Percentiles rank a stretch among this genome's conserved stretches.
These are phyloP conservation scores for Nymphaea thermarum DNA, from an alignment of 164 flowering plant species.

Conservation along the genomic window DNA sequence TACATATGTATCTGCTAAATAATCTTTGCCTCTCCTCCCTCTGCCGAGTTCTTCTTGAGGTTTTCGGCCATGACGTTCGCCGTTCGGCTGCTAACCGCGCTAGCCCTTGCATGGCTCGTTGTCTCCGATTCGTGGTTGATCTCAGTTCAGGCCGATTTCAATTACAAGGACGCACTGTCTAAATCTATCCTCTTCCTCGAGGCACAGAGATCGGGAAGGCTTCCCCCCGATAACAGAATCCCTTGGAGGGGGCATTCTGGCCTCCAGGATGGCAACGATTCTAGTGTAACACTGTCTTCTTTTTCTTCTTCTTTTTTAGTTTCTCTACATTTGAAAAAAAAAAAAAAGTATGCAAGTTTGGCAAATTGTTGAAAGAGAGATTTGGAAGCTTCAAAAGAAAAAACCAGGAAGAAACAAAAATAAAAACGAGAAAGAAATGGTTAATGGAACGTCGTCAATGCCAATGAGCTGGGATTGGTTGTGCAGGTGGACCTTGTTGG, in stretches of 20 bases:
- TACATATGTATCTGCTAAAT: no score
- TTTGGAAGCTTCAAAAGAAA: neutral
- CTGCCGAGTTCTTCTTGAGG: neutral
- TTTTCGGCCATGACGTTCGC: slow-evolving; percentile 8
- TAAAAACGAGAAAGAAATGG: neutral
- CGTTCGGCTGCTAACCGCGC: slow-evolving; percentile 8
- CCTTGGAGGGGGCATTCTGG: slow-evolving; percentile 82
- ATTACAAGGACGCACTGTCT: slow-evolving; percentile 71
- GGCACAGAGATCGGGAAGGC: slow-evolving; percentile 82
- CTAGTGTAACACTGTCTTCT: slow-evolving; percentile 19
- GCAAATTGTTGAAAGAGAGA: neutral
- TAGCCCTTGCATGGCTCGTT: slow-evolving; percentile 21
- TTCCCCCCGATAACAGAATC: slow-evolving; percentile 39
- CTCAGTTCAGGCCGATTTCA: slow-evolving; percentile 20
- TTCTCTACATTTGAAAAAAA: neutral
- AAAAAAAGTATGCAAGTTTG: no score
- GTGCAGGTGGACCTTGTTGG: slow-evolving; percentile 64
- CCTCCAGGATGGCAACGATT: slow-evolving; percentile 60
- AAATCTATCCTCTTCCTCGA: slow-evolving; percentile 79
- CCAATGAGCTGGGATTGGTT: neutral
- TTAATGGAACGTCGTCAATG: neutral
- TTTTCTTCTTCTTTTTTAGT: neutral
- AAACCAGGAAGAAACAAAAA: neutral
- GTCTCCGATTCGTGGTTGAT: slow-evolving; percentile 15
- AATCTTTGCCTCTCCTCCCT: no score